Conservation (phyloP, 2,329 filamentous ascomycete species). For the Calonectria crousiana region DNA sequence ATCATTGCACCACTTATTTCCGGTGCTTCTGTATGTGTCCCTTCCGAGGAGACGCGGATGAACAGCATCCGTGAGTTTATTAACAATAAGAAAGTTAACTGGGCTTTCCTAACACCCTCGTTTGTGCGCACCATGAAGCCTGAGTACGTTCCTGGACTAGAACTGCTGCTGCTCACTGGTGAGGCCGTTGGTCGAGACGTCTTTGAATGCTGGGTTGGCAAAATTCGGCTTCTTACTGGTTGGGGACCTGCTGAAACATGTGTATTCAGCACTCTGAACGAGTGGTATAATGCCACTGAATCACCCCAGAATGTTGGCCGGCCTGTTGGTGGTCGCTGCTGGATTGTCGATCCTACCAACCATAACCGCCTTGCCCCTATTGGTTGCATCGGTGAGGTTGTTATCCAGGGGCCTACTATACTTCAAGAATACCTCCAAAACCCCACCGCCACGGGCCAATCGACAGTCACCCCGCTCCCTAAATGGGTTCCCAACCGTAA, state of each 20-base stretch:
- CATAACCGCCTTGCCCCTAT: conserved; percentile 34
- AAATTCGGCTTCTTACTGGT: conserved; percentile 21
- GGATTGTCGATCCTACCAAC: background rate
- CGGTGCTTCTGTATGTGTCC: conserved; percentile 54
- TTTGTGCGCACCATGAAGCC: conserved; percentile 5
- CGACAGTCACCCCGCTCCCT: conserved; percentile 47
- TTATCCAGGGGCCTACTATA: conserved; percentile 41
- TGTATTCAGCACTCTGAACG: conserved; percentile 15
- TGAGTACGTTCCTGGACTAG: background rate
- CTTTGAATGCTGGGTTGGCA: conserved; percentile 14
- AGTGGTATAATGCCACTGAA: conserved; percentile 1
- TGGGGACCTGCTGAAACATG: conserved; percentile 28
- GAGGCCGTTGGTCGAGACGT: conserved; percentile 24
- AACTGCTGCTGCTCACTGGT: conserved; percentile 16
- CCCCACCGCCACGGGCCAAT: conserved; percentile 1
- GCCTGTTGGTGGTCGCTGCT: background rate
- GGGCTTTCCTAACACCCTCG: conserved; percentile 7
- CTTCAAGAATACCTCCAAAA: conserved; percentile 36
- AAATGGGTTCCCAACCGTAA: background rate
- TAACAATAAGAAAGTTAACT: background rate
- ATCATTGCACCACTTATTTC: conserved; percentile 52
- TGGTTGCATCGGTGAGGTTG: conserved; percentile 41
- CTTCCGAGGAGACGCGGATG: conserved; percentile 44
- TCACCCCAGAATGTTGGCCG: conserved; percentile 40
- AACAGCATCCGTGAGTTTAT: conserved; percentile 12